These are phyloP conservation scores for Sedum album DNA, from an alignment of 164 flowering plant species.

Conservation along the genomic window DNA sequence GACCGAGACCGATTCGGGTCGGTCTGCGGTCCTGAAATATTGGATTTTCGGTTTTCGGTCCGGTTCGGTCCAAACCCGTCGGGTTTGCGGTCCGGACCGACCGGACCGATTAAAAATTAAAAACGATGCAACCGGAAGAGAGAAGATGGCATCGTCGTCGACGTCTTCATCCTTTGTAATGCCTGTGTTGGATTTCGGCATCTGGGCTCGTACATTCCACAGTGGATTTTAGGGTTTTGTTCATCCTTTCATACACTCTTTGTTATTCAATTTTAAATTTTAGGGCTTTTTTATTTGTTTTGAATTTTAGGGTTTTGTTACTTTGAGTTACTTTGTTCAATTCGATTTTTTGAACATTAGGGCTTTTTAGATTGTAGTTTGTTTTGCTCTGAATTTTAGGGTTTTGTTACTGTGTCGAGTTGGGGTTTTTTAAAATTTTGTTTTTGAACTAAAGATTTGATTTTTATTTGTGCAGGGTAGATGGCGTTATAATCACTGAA, in stretches of 20 bases:
- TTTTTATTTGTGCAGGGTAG: slow-evolving; percentile 21
- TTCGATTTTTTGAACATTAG: neutral
- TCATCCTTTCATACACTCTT: neutral
- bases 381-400: neutral
- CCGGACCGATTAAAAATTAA: too few species aligned
- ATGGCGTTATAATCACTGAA: slow-evolving; percentile 36
- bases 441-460: neutral
- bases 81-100: too few species aligned
- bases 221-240: neutral
- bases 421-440: neutral
- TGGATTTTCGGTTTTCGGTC: too few species aligned
- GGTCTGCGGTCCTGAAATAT: too few species aligned
- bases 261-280: neutral
- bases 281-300: neutral
- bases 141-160: neutral
- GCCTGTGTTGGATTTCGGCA: slow-evolving; percentile 1
- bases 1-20: too few species aligned
- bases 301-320: neutral
- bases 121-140: neutral
- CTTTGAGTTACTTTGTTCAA: neutral
- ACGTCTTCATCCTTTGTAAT: neutral
- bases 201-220: slow-evolving; percentile 5
- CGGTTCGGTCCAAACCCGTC: too few species aligned
- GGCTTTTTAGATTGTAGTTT: neutral
- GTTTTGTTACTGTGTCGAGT: neutral